Evolutionary conservation across 2,329 filamentous ascomycete genomes (phyloP).

Genomic region (Nemania sp.): DNA sequence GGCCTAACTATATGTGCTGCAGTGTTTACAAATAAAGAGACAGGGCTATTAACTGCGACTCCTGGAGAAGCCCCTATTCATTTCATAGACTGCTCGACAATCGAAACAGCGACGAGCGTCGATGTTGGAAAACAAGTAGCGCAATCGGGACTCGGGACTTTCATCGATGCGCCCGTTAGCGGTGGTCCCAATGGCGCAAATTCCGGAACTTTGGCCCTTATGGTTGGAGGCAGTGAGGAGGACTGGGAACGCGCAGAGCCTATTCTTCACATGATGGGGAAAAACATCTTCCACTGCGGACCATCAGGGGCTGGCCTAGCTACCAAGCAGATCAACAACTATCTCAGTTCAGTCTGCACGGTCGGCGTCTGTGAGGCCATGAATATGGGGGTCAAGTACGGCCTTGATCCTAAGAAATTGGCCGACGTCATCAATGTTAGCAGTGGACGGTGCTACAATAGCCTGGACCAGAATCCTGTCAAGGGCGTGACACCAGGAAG

Average conservation of each 20-base stretch:
- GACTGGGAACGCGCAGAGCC: slow-evolving; percentile 16
- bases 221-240: slow-evolving; percentile 19
- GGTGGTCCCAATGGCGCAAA: slow-evolving; percentile 20
- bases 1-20: background rate
- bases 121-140: slow-evolving; percentile 13
- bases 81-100: slow-evolving; percentile 23
- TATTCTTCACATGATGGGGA: slow-evolving; percentile 16
- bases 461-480: slow-evolving; percentile 18
- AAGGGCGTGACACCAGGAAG: slow-evolving; percentile 17
- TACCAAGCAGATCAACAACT: slow-evolving; percentile 24
- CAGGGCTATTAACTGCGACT: slow-evolving; percentile 12
- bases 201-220: slow-evolving; percentile 13
- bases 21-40: slow-evolving; percentile 20
- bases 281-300: slow-evolving; percentile 19
- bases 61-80: slow-evolving; percentile 13
- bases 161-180: slow-evolving; percentile 20
- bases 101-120: slow-evolving; percentile 16
- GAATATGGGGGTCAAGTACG: slow-evolving; percentile 23
- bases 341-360: slow-evolving; percentile 18
- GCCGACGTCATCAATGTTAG: slow-evolving; percentile 20
- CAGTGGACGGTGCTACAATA: slow-evolving; percentile 21
- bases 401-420: slow-evolving; percentile 17
- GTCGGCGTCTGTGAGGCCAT: slow-evolving; percentile 21
- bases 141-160: slow-evolving; percentile 11
- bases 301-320: slow-evolving; percentile 13